phyloP scores from a whole-genome alignment of 208 protist genomes.

The Trypanosoma boissoni region DNA sequence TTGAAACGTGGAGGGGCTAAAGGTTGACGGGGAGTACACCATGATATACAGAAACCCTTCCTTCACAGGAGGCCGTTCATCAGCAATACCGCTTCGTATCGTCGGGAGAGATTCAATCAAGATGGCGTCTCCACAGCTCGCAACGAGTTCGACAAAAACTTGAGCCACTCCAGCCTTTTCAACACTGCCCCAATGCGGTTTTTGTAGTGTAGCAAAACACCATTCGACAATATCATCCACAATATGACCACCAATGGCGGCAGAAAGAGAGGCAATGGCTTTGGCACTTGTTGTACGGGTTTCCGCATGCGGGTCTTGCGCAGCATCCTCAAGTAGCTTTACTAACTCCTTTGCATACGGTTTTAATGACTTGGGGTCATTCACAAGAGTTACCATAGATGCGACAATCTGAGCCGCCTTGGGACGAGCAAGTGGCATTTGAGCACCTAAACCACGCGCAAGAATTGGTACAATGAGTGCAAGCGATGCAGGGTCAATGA shows the following conservation, averaged over 20 bases:
- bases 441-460: constrained; percentile 69
- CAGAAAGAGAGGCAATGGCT: constrained; percentile 73
- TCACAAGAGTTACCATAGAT: constrained; percentile 85
- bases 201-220: constrained; percentile 76
- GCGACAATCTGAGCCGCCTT: constrained; percentile 92
- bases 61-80: constrained; percentile 79
- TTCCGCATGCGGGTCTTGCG: constrained; percentile 83
- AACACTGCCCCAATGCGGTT: constrained; percentile 57
- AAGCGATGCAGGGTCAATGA: constrained; percentile 91
- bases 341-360: constrained; percentile 88
- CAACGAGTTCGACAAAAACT: constrained; percentile 87
- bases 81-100: constrained; percentile 73
- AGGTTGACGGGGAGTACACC: constrained; percentile 86
- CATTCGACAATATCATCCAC: constrained; percentile 76
- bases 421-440: constrained; percentile 68
- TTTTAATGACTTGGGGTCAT: constrained; percentile 74
- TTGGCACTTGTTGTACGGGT: constrained; percentile 86
- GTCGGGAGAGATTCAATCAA: constrained; percentile 60
- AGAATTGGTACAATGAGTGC: constrained; percentile 91
- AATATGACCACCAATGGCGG: constrained; percentile 61
- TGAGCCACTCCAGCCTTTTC: constrained; percentile 92
- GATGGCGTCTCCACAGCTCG: constrained; percentile 63
- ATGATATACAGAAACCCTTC: constrained; percentile 93
- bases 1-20: constrained; percentile 66
- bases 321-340: constrained; percentile 74